Conservation (phyloP, 306 rosid genomes). For the Phaseolus lunatus region DNA sequence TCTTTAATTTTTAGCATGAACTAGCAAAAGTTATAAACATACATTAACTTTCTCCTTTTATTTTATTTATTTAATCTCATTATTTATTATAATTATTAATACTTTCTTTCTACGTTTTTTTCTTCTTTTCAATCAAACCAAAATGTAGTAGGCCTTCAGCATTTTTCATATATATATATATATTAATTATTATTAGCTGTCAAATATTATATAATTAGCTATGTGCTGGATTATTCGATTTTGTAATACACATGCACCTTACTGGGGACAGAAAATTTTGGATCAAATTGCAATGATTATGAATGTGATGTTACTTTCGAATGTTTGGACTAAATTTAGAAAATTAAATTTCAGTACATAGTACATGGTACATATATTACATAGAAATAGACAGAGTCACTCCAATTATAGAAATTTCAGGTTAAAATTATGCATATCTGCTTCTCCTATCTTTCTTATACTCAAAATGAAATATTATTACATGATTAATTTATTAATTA, state of each 20-base stretch:
- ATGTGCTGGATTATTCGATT: constrained; percentile 33
- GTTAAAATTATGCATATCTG: not conserved
- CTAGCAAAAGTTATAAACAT: not conserved
- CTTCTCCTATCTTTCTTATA: not conserved
- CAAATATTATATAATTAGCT: not conserved
- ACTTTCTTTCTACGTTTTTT: not conserved
- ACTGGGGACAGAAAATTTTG: not conserved
- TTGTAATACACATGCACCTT: not conserved
- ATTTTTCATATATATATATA: not conserved
- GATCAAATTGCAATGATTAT: not conserved
- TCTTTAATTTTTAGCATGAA: not conserved
- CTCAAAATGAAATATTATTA: not conserved
- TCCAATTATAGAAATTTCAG: not conserved
- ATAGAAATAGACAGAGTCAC: not conserved
- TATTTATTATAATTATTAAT: not conserved
- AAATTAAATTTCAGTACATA: not conserved
- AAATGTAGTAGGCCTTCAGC: too few species aligned
- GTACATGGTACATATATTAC: not conserved
- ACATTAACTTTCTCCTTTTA: not conserved
- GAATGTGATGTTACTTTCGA: not conserved
- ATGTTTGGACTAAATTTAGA: not conserved
- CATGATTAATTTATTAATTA: not conserved
- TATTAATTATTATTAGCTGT: not conserved
- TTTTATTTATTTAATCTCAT: not conserved
- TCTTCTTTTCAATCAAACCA: not conserved